A percentile compares a stretch with the other conserved stretches of the same genome.
phyloP scores from a whole-genome alignment of 2,329 filamentous ascomycete species.

The Monosporascus sp. region DNA sequence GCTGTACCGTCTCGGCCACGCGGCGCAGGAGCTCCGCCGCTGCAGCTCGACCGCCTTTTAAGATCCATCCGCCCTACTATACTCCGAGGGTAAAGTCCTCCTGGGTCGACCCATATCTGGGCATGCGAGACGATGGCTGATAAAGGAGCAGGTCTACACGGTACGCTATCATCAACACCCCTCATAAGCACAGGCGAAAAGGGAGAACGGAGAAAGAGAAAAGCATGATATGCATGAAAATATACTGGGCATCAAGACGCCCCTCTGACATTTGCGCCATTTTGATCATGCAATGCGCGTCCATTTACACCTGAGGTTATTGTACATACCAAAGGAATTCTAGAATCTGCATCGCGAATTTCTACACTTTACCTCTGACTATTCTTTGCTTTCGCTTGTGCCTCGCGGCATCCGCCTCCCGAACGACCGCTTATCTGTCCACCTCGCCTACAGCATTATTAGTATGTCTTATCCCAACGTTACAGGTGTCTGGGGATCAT shows the following conservation, averaged over 20 bases:
- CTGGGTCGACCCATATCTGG: no score
- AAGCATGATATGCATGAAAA: background rate
- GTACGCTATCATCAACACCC: no score
- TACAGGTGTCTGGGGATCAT: background rate
- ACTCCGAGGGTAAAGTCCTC: no score
- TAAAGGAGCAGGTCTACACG: no score
- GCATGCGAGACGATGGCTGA: no score
- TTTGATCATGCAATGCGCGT: background rate
- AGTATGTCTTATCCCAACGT: constrained; percentile 18
- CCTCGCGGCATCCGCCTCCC: constrained; percentile 4
- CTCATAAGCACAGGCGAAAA: no score
- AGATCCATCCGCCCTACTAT: background rate
- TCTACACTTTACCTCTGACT: constrained; percentile 27
- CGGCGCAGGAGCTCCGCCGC: background rate
- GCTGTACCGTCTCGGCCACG: constrained; percentile 3
- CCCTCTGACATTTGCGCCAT: background rate
- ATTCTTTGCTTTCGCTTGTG: constrained; percentile 12
- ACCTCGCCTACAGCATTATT: constrained; percentile 48
- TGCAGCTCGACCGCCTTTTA: constrained; percentile 1
- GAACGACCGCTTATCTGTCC: constrained; percentile 41
- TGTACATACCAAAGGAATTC: background rate
- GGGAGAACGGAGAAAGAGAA: background rate
- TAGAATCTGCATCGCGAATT: constrained; percentile 1
- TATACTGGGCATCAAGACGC: background rate
- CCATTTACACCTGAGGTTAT: background rate